Base-by-base conservation (phyloP, 2,329 filamentous ascomycete genomes). In the Clarireedia paspali region DNA sequence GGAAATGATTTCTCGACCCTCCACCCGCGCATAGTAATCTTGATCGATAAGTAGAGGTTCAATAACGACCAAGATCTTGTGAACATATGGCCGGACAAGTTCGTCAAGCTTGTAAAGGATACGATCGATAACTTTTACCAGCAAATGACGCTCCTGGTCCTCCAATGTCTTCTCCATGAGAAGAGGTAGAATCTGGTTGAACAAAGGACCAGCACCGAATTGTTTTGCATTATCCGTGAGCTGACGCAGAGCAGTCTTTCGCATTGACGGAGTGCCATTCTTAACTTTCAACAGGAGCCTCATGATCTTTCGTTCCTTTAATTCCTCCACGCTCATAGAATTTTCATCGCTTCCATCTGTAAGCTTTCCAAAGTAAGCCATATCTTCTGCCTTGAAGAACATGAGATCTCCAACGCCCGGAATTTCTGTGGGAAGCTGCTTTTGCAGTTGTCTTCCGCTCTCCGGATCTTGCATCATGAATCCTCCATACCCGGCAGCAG, bases 271-370 rank as follows among this genome's bases (percentile, higher is more conserved):
- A 42, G 94, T 97, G 67, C 94, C 94, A 70, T 99, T 99, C 81
- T 99, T 99, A 77, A 99, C 92, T 75, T 99, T 99, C 56, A 99
- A 80, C 47, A 99, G 77, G 55, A 99, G 75, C 63, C 94, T 82
- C 94, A 99, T 97, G 68, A 99, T 99, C 75, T 99, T 99, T 60
- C 94, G 83, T 73, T 99, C 92, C 73, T 99, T 97, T 52, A 99
- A 75, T 67, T 99, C 92, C 49, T 99, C 94, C 9, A 99, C 91
- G 20, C 86, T 91, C 73, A 99, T 82, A 23, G 84, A 80, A 65
- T 92, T 95, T 73, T 99, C 94, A 64, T 97, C 91, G 26, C 87
- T 88, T 39, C 89, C 91, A 68, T 99, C 94, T 23, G 95, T 92
- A 42, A 99, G 82, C 76, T 99, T 97, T 57, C 92, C 91, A 67